Evolutionary conservation across 176 grass and related monocot species (phyloP), one percentile per base, ranked within the genome.

Genomic region (Triticum urartu): DNA sequence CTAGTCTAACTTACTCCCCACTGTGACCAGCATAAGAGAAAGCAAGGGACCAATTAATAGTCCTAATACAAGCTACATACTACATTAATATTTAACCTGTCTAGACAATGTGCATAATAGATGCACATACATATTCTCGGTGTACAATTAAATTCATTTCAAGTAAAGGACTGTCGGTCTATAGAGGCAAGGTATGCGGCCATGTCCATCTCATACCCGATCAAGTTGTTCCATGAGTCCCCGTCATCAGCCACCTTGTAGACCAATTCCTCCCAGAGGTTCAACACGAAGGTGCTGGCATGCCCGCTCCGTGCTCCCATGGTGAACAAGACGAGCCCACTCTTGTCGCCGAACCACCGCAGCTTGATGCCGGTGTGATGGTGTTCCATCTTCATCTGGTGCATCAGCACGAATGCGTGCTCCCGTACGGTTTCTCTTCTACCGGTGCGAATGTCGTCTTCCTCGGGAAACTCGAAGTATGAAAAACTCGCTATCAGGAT

Each of bases 151-250:
- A 34, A 5, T 34, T 34, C 33, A 34, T 3, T 5, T 34, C 33
- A 34, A 34, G 33, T 34, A 43, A 43, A 43, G 40, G 40, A 43
- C 9, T 43, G 40, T 43, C 1, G 7, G 40, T 43, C 24, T 3
- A 73, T 61, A 22, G 54, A 64, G 14, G 0, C 11, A 11, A 86
- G 64, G 75, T 86, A 79, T 1, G 52, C 10, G 8, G n/a, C 64
- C n/a, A 21, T 24, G 52, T 86, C 35, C 64, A 80, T 80, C 26
- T 72, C 77, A 11, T 50, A 86, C 0, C 77, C 77, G 5, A 87
- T 5, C 17, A 80, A 48, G 56, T 72, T 50, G 12, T 21, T 80
- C 77, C 77, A 87, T 1, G 64, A 45, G 25, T 80, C 56, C 4
- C 30, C 26, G 28, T 14, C 10, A 11, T 72, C 17, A 0, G 12